These are phyloP conservation scores for Nemania sp. DNA, from an alignment of 2,329 filamentous ascomycete genomes.

Conservation along the genomic window DNA sequence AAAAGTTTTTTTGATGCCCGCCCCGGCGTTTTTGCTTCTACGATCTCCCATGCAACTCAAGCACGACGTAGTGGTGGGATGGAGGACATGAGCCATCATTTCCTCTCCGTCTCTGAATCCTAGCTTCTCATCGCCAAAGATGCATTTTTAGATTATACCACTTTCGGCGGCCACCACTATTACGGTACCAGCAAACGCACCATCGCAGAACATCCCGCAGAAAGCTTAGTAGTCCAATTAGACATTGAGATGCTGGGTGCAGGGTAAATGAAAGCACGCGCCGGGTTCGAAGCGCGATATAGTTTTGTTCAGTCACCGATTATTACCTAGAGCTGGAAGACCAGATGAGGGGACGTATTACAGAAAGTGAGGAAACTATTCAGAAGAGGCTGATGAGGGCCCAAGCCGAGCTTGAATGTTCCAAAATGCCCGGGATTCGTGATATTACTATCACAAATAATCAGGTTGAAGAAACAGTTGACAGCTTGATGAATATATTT, in stretches of 20 bases:
- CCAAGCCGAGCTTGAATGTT: conserved; percentile 28
- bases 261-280: conserved; percentile 20
- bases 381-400: conserved; percentile 28
- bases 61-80: conserved; percentile 28
- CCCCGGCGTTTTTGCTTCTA: conserved; percentile 29
- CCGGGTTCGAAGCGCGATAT: conserved; percentile 26
- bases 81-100: conserved; percentile 33
- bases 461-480: conserved; percentile 21
- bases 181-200: conserved; percentile 36
- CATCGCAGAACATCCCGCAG: conserved; percentile 30
- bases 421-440: conserved; percentile 27
- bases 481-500: conserved; percentile 9
- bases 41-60: conserved; percentile 33
- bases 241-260: conserved; percentile 35
- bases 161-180: conserved; percentile 30
- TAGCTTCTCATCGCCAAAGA: conserved; percentile 26
- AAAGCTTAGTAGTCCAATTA: conserved; percentile 29
- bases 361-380: conserved; percentile 27
- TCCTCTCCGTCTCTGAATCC: conserved; percentile 26
- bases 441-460: conserved; percentile 32
- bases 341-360: conserved; percentile 26
- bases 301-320: conserved; percentile 32
- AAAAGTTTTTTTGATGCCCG: conserved; percentile 27
- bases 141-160: conserved; percentile 27
- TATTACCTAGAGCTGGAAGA: conserved; percentile 27